Base-by-base conservation (phyloP, 2,329 filamentous ascomycete genomes). In the Ophiostoma tasmaniense region DNA sequence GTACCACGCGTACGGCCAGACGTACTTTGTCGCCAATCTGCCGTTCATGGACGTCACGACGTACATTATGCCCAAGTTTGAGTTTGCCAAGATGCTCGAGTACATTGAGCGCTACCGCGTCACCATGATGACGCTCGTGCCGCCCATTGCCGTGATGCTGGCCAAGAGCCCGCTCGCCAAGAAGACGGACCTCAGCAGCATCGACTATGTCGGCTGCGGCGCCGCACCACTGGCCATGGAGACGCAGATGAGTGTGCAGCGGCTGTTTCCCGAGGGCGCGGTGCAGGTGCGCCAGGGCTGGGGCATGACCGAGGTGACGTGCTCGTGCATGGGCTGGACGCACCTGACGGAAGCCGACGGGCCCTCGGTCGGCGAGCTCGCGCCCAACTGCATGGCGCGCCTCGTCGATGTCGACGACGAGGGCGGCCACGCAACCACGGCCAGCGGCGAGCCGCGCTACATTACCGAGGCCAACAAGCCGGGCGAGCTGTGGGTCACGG, bases 251-350 rank as follows among this genome's bases (percentile, higher is more conserved):
- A 86, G 89, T 72, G 83, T 87, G 11, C 83, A 89, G 75, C 82
- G 79, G 10, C 69, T 74, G 75, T 88, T 69, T 87, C 87, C 81
- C 77, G 77, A 1, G 68, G 72, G 75, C 3, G 73, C 76, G 1
- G 68, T 83, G 8, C 67, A 72, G 2, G 72, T 84, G 14, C 79
- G 80, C 75, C 91, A 94, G 77, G 92, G 91, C 3, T 96, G 91
- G 90, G 92, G 92, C 5, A 94, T 96, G 92, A 95, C 92, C 0
- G 92, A 95, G 76, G 79, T 85, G 2, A 95, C 91, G 0, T 94
- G 91, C 76, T 87, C 89, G 0, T 81, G 85, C 22, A 82, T 90
- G 14, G 83, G 82, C 7, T 93, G 88, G 84, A 82, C 90, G 71
- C 85, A 87, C 0, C 76, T 81, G 37, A 76, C 75, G 11, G 64